Conservation (phyloP, 1,284 basidiomycete genomes). For the Puccinia sorghi region DNA sequence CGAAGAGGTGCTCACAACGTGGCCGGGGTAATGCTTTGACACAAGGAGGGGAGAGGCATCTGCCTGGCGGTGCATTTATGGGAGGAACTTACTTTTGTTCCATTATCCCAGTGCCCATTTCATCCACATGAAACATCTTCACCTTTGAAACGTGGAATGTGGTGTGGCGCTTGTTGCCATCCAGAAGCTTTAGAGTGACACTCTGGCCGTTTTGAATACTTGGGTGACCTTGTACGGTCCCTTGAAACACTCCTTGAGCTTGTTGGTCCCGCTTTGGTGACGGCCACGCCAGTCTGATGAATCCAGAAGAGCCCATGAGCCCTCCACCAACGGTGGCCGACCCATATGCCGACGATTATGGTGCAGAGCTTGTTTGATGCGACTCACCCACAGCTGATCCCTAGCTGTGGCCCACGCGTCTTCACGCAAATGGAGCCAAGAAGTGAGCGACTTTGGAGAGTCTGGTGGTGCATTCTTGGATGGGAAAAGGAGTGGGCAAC, state of each 20-base stretch:
- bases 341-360: background rate
- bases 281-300: background rate
- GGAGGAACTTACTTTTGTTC: constrained; percentile 14
- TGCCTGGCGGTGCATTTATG: too few relatives aligned
- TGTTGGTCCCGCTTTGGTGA: background rate
- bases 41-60: too few relatives aligned
- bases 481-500: too few relatives aligned
- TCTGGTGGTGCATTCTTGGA: too few relatives aligned
- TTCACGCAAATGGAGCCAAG: too few relatives aligned
- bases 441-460: too few relatives aligned
- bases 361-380: background rate
- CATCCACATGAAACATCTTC: background rate
- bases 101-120: too few relatives aligned
- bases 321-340: background rate
- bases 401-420: background rate
- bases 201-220: background rate
- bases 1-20: too few relatives aligned
- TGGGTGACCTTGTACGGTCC: background rate
- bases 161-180: background rate
- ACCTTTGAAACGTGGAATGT: background rate
- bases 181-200: background rate
- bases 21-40: too few relatives aligned
- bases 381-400: background rate
- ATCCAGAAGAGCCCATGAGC: background rate
- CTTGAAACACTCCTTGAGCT: background rate